A percentile compares a stretch with the other conserved stretches of the same genome.
Evolutionary conservation across 2,329 filamentous ascomycete species (phyloP).

Genomic region (Pseudomassariella vexata): DNA sequence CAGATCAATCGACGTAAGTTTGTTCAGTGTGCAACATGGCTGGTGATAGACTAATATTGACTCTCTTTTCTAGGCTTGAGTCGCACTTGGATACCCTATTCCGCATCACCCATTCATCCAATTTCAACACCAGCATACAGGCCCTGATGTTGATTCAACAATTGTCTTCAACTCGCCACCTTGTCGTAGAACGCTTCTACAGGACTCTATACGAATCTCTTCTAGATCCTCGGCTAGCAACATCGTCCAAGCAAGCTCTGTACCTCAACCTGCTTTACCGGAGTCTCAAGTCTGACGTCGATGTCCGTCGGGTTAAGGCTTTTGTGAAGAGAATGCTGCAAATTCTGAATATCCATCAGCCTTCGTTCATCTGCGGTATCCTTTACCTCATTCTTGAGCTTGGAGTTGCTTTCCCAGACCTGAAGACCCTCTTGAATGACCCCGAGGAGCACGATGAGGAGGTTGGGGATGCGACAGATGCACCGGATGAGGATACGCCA

Average conservation of each 20-base stretch:
- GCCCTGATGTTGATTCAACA: conserved; percentile 94
- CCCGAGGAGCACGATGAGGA: conserved; percentile 72
- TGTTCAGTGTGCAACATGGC: no score
- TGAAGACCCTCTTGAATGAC: conserved; percentile 72
- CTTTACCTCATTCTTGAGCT: conserved; percentile 84
- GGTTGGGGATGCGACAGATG: conserved; percentile 51
- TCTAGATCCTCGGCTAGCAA: conserved; percentile 79
- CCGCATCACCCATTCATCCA: conserved; percentile 92
- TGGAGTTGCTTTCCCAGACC: conserved; percentile 70
- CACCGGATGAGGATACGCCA: conserved; percentile 14
- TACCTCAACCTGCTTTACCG: conserved; percentile 91
- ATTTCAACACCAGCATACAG: conserved; percentile 98
- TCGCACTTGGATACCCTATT: conserved; percentile 91
- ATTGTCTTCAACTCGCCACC: conserved; percentile 72
- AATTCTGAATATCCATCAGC: conserved; percentile 80
- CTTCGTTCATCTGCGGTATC: conserved; percentile 88
- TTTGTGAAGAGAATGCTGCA: conserved; percentile 94
- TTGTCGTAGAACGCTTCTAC: conserved; percentile 88
- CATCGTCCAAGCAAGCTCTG: conserved; percentile 89
- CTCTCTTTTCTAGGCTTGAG: conserved; percentile 70
- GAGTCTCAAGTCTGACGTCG: conserved; percentile 83
- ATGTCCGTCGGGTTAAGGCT: conserved; percentile 85
- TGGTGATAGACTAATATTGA: no score
- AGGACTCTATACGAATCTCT: conserved; percentile 92
- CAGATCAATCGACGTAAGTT: conserved; percentile 66